Conservation (phyloP, 2,329 filamentous ascomycete species). For the Chalara sp. region DNA sequence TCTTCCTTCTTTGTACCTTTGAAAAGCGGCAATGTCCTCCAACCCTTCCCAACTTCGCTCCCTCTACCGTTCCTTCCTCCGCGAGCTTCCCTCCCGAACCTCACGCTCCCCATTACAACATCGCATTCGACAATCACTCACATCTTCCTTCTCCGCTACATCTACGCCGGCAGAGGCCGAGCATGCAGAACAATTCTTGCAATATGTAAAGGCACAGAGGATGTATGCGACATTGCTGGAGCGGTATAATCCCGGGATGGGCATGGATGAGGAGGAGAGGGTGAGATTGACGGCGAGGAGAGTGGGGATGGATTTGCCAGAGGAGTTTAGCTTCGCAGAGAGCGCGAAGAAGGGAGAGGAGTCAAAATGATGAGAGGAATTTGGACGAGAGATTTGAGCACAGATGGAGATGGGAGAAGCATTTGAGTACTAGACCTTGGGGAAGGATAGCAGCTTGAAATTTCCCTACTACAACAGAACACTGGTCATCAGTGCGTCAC, state of each 20-base stretch:
- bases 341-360: conserved; percentile 1
- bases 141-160: conserved; percentile 28
- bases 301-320: conserved; percentile 84
- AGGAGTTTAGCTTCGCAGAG: conserved; percentile 38
- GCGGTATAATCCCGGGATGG: conserved; percentile 89
- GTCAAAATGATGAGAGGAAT: not conserved
- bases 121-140: conserved; percentile 60
- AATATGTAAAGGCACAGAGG: conserved; percentile 80
- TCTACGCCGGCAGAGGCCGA: conserved; percentile 18
- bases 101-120: conserved; percentile 63
- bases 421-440: too few relatives aligned
- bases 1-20: too few relatives aligned
- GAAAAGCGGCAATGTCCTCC: conserved; percentile 3
- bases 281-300: conserved; percentile 76
- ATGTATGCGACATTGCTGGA: conserved; percentile 76
- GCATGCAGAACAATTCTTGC: conserved; percentile 70
- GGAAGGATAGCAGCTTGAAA: too few relatives aligned
- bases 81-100: conserved; percentile 72
- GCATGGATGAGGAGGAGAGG: conserved; percentile 78
- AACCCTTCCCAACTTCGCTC: conserved; percentile 54
- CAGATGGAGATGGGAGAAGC: not conserved
- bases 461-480: too few relatives aligned
- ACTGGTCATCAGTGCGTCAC: too few relatives aligned
- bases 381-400: not conserved
- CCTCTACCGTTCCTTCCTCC: conserved; percentile 81